Base-by-base conservation (phyloP, 108 stramenopile species). In the Craspedostauros australis region DNA sequence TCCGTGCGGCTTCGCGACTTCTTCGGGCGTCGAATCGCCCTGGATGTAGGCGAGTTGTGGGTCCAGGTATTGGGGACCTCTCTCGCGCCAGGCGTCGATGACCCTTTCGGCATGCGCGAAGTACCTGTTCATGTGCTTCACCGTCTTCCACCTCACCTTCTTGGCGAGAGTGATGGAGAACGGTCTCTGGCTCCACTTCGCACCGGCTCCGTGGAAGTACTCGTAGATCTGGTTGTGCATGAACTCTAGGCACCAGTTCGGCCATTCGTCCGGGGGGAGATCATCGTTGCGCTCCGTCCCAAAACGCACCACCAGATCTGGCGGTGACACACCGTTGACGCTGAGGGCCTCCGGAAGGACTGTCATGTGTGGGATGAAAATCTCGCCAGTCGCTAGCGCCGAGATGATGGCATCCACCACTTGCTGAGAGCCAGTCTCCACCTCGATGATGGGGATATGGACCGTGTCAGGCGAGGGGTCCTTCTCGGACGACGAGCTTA, bases 121-220 rank as follows among this genome's bases (percentile, higher is more conserved):
- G 64, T 86, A 92, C 43, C 84, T 82, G 66, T 92, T 88, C 91
- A 92, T 92, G 50, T 92, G 91, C 54, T 92, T 92, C 47, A 86
- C 82, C 31, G 91, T 92, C 62, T 76, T 85, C 91, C 91, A 92
- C 31, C 78, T 63, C 27, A 92, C 91, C 30, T 85, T 82, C 44
- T 69, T 72, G 4, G 91, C 91, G 6, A 92, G 50, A 3, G 84
- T 85, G 27, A 92, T 86, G 50, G 77, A 74, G 53, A 92, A 92
- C 32, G 91, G 91, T 29, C 91, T 82, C 44, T 80, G 73, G 24
- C 57, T 72, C 91, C 91, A 92, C 20, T 68, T 52, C 45, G 86
- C 86, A 6, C 84, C 82, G 49, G 77, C 54, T 0, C 57, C 55
- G 12, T 59, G 43, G 62, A 92, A 92, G 39, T 78, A 92, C 45